Evolutionary conservation across 164 flowering plant species (phyloP).

Genomic region (Dillenia suffruticosa): DNA sequence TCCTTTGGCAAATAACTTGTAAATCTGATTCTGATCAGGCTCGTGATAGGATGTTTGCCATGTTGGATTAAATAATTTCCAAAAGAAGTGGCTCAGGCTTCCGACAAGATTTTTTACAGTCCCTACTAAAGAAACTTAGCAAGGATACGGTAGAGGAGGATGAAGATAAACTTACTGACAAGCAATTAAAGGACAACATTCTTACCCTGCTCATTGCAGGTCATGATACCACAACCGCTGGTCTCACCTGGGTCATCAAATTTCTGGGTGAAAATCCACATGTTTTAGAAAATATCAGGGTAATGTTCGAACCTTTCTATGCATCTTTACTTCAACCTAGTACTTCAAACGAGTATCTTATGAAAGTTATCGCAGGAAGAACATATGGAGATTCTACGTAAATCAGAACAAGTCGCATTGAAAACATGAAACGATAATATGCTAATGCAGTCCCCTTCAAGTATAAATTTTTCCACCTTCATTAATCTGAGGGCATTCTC

Average conservation of each 20-base stretch:
- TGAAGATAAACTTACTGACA: conserved; percentile 53
- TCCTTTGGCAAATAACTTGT: not conserved
- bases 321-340: no score
- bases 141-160: conserved; percentile 25
- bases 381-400: conserved; percentile 35
- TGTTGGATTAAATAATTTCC: conserved; percentile 46
- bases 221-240: conserved; percentile 76
- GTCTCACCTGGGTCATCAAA: conserved; percentile 62
- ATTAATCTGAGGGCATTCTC: no score
- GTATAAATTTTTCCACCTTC: no score
- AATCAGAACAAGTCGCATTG: no score
- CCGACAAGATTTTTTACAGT: conserved; percentile 50
- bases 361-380: conserved; percentile 41
- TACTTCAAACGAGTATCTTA: conserved; percentile 2
- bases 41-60: conserved; percentile 48
- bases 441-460: no score
- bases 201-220: conserved; percentile 62
- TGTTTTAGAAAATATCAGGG: conserved; percentile 45
- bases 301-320: conserved; percentile 10
- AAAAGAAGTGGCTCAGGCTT: conserved; percentile 31
- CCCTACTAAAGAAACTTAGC: conserved; percentile 45
- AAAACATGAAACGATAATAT: no score
- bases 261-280: conserved; percentile 59
- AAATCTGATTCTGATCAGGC: conserved; percentile 30
- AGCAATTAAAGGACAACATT: conserved; percentile 62